These are phyloP conservation scores for Entophlyctis luteolus DNA, from an alignment of 192 early-diverging fungal species.

Conservation along the genomic window DNA sequence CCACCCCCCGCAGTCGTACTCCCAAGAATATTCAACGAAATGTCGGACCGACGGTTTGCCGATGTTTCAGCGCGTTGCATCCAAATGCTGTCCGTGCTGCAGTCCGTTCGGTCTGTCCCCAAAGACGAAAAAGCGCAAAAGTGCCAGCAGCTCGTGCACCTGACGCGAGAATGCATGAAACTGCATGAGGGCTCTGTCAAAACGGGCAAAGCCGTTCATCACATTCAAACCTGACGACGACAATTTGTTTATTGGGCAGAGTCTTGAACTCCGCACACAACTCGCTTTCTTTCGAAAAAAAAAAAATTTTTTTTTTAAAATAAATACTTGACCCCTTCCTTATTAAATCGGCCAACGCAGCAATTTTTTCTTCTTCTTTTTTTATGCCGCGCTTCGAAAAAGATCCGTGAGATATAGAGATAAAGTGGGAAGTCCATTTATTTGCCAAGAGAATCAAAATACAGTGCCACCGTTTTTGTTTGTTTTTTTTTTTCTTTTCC, in stretches of 20 bases:
- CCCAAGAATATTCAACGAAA: neutral
- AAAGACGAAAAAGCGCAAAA: conserved; percentile 7
- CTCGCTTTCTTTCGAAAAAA: no score
- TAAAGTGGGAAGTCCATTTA: no score
- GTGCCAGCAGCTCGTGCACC: conserved; percentile 10
- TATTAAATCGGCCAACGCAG: no score
- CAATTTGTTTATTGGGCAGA: conserved; percentile 38
- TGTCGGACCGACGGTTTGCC: neutral
- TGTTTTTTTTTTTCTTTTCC: no score
- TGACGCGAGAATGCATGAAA: conserved; percentile 2
- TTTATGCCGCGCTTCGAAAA: no score
- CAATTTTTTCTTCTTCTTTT: no score
- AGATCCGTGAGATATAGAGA: no score
- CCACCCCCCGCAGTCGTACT: neutral
- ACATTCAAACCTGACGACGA: conserved; percentile 29
- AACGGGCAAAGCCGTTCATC: conserved; percentile 9
- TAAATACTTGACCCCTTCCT: no score
- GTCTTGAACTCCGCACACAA: conserved; percentile 21
- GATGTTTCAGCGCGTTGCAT: neutral
- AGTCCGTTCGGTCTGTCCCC: neutral
- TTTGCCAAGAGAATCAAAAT: no score
- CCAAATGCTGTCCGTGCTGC: conserved; percentile 21
- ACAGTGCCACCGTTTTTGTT: no score
- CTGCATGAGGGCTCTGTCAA: neutral
- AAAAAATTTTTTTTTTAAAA: no score